Conservation (phyloP, 2,329 filamentous ascomycete species). For the Ascochyta pisi region DNA sequence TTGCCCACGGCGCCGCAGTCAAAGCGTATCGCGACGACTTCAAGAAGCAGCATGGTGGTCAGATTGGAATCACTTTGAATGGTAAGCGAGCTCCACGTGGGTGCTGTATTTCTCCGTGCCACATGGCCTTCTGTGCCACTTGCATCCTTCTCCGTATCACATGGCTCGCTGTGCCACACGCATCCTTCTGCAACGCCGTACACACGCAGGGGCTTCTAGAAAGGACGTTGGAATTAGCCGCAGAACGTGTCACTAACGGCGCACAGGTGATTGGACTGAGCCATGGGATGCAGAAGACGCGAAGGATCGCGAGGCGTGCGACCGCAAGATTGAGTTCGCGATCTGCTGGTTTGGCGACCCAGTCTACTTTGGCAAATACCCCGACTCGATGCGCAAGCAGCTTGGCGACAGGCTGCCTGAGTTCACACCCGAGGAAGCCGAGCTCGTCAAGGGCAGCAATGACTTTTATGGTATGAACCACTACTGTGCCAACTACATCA, state of each 20-base stretch:
- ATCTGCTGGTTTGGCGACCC: conserved; percentile 91
- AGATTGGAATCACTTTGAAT: conserved; percentile 89
- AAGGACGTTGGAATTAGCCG: not conserved
- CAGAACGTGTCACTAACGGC: conserved; percentile 4
- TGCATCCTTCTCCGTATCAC: not conserved
- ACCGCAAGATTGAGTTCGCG: conserved; percentile 84
- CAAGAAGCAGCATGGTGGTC: conserved; percentile 72
- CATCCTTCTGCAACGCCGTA: conserved; percentile 6
- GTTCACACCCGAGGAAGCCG: conserved; percentile 75
- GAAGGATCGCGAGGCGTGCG: conserved; percentile 74
- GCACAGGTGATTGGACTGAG: conserved; percentile 74
- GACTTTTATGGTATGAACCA: conserved; percentile 97
- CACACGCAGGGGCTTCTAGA: conserved; percentile 5
- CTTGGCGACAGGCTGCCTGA: conserved; percentile 77
- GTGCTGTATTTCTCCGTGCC: conserved; percentile 19
- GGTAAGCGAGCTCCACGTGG: conserved; percentile 56
- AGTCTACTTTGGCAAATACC: conserved; percentile 84
- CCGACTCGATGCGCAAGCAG: conserved; percentile 81
- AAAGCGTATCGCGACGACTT: conserved; percentile 85
- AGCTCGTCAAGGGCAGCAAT: conserved; percentile 82
- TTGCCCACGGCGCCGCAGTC: conserved; percentile 81
- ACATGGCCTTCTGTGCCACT: conserved; percentile 6
- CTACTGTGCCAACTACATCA: conserved; percentile 89
- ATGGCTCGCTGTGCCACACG: not conserved
- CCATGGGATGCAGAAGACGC: conserved; percentile 83